These are phyloP conservation scores for Microsporum audouinii DNA, from an alignment of 2,329 filamentous ascomycete genomes.

Conservation along the genomic window DNA sequence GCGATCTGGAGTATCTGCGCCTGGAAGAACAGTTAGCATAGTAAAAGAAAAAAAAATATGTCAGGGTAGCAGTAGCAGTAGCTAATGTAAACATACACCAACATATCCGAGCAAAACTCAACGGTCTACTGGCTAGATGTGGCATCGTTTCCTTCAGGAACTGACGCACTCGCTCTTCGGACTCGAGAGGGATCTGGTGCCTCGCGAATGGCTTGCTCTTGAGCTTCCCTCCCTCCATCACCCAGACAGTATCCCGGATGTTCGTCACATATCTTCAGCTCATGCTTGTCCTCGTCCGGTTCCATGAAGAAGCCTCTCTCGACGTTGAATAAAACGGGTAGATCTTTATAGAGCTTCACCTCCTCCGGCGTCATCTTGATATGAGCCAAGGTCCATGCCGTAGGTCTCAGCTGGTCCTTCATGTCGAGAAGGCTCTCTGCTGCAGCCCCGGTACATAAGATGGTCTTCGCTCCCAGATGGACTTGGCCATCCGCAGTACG, in stretches of 20 bases:
- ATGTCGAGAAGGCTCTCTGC: constrained; percentile 40
- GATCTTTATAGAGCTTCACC: constrained; percentile 33
- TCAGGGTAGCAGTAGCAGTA: not conserved
- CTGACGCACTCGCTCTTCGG: constrained; percentile 36
- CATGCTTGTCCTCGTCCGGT: constrained; percentile 30
- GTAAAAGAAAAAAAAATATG: not conserved
- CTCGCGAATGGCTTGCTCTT: constrained; percentile 16
- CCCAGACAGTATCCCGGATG: constrained; percentile 44
- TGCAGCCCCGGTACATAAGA: constrained; percentile 41
- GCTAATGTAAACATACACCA: not conserved
- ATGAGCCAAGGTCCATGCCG: constrained; percentile 44
- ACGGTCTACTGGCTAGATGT: constrained; percentile 28
- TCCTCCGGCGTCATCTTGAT: constrained; percentile 40
- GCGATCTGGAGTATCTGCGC: constrained; percentile 45
- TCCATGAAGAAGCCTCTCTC: constrained; percentile 43
- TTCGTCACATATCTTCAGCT: constrained; percentile 39
- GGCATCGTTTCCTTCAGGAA: constrained; percentile 41
- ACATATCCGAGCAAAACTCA: not conserved
- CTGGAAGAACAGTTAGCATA: constrained; percentile 34
- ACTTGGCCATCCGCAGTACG: constrained; percentile 33
- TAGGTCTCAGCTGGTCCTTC: constrained; percentile 43
- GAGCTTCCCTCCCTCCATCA: constrained; percentile 12
- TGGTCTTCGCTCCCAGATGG: constrained; percentile 35
- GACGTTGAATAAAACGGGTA: constrained; percentile 42
- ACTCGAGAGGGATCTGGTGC: constrained; percentile 35